Base-by-base conservation (phyloP, 2,329 filamentous ascomycete species). In the Aspergillus sp. region DNA sequence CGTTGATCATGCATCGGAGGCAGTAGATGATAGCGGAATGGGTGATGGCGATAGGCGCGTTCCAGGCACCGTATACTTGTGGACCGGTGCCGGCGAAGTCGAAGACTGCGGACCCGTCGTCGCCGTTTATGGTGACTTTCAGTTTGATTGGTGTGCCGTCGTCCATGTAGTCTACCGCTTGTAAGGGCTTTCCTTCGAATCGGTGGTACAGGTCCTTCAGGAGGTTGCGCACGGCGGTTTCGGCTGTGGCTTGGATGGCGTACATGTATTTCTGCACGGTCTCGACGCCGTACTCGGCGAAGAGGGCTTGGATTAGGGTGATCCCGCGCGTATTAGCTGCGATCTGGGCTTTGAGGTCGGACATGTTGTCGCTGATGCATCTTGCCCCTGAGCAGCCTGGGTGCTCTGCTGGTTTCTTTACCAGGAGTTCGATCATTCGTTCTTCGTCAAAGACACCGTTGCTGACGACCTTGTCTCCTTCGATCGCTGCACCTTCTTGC, bases 321-420 rank as follows among this genome's bases (percentile, higher is more conserved):
- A 93, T 93, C 8, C 91, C 91, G 65, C 92, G 92, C 66, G 91
- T 88, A 68, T 96, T 96, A 12, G 91, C 90, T 0, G 91, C 90
- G 12, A 95, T 88, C 70, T 96, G 91, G 0, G 91, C 91, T 72
- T 93, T 92, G 41, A 96, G 80, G 70, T 96, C 91, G 52, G 91
- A 93, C 63, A 96, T 81, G 69, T 96, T 96, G 72, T 96, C 91
- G 9, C 84, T 86, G 1, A 96, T 79, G 69, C 90, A 91, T 44
- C 91, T 81, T 0, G 91, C 93, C 2, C 90, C 91, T 54, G 84
- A 87, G 75, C 90, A 95, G 1, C 89, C 91, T 0, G 87, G 85
- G 63, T 90, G 87, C 65, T 88, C 80, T 0, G 89, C 89, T 0
- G 91, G 91, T 62, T 92, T 89, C 14, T 86, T 80, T 54, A 90